Conservation (phyloP, 2,329 filamentous ascomycete genomes). For the Phialocephala subalpina region DNA sequence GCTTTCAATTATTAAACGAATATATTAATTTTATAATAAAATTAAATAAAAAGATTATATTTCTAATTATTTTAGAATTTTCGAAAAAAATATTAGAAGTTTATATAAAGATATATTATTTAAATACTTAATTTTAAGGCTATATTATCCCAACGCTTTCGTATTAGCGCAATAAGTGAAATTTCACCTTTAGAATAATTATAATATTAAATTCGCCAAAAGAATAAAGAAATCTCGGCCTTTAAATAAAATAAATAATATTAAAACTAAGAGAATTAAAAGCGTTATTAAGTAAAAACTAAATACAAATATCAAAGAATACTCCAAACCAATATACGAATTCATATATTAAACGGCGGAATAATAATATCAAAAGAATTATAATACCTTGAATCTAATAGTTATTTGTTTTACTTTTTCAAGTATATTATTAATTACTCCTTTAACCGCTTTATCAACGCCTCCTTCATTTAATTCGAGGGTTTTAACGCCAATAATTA, state of each 20-base stretch:
- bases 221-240: slow-evolving; percentile 17
- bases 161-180: slow-evolving; percentile 29
- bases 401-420: slow-evolving; percentile 13
- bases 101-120: slow-evolving; percentile 19
- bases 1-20: slow-evolving; percentile 27
- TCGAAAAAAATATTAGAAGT: slow-evolving; percentile 25
- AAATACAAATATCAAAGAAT: slow-evolving; percentile 21
- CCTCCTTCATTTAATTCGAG: slow-evolving; percentile 28
- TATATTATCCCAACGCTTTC: slow-evolving; percentile 27
- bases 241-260: slow-evolving; percentile 14
- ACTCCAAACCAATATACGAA: slow-evolving; percentile 23
- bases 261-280: slow-evolving; percentile 25
- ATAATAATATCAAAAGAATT: slow-evolving; percentile 13
- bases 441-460: slow-evolving; percentile 25
- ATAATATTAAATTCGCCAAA: slow-evolving; percentile 16
- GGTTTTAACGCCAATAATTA: slow-evolving; percentile 27
- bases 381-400: slow-evolving; percentile 17
- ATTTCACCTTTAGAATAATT: slow-evolving; percentile 20
- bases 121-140: slow-evolving; percentile 27
- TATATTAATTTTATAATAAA: slow-evolving; percentile 29
- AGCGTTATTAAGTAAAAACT: slow-evolving; percentile 23
- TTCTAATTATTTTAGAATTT: slow-evolving; percentile 23
- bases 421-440: slow-evolving; percentile 23
- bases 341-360: slow-evolving; percentile 27
- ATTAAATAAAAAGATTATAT: slow-evolving; percentile 27